Evolutionary conservation across 768 basidiomycete genomes (phyloP), one percentile per base, ranked within the genome.

Genomic region (Tricholoma sp.): DNA sequence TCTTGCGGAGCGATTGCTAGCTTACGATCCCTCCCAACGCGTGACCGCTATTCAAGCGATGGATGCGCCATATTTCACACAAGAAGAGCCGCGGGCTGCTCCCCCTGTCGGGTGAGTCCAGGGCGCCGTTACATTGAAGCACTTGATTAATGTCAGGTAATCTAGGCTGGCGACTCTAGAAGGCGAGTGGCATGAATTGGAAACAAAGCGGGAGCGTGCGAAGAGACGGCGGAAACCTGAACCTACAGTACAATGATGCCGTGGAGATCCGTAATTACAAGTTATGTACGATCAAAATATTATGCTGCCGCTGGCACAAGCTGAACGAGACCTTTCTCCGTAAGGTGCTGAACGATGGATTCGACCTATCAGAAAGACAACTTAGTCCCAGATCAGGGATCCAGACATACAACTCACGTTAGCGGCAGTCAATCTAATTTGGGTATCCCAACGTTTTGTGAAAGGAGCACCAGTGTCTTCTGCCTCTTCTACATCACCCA

Each of bases 111-210:
- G 91, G 94, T 96, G 66, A 52, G 89, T 81, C 9, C 46, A 32
- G 14, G 18, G n/a, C 16, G 21, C 14, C 37, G 45, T 54, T 43
- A 9, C 18, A 22, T 27, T 49, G n/a, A 54, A 10, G 16, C 43
- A 31, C 47, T 65, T 41, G 61, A 41, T 47, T 57, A 27, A 52
- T 24, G 18, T 11, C 41, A 31, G 34, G 18, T 27, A 46, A 50
- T 46, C 18, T 60, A 95, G 94, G 53, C 73, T 98, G 57, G 81
- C 88, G 11, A 81, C 81, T 11, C 72, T 97, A 41, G 85, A 92
- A 68, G 96, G 97, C 46, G 97, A 98, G 70, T 98, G 95, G 91
- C 97, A 99, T 71, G 97, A 99, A 71, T 79, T 95, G 60, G 95
- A 98, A 70, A 91, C 92, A 11, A 99, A 98, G 71, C 81, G 86